These are phyloP conservation scores for Biscutella laevigata DNA, from an alignment of 441 rosid species.

Conservation along the genomic window DNA sequence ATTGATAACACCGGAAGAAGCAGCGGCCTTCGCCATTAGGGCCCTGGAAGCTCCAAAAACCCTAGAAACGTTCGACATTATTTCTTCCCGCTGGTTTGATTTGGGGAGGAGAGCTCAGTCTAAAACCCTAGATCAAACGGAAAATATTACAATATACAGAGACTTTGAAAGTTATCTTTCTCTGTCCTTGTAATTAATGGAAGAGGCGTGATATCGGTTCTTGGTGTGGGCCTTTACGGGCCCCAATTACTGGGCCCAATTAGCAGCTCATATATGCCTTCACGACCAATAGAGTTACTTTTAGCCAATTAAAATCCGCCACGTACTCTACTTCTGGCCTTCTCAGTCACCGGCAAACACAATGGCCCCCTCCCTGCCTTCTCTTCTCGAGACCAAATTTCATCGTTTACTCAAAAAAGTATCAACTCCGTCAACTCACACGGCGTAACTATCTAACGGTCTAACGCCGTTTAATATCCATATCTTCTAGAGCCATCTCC, in stretches of 20 bases:
- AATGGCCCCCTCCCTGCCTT: conserved; percentile 31
- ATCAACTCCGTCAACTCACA: conserved; percentile 40
- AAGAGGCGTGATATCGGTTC: not conserved
- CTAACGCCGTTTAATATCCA: conserved; percentile 36
- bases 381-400: conserved; percentile 18
- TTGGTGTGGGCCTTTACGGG: conserved; percentile 5
- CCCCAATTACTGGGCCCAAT: no score
- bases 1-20: not conserved
- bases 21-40: conserved; percentile 21
- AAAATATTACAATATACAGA: no score
- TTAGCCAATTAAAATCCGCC: conserved; percentile 14
- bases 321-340: conserved; percentile 28
- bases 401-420: conserved; percentile 15
- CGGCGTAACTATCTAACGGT: conserved; percentile 2
- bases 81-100: not conserved
- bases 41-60: conserved; percentile 26
- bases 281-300: no score
- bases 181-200: not conserved
- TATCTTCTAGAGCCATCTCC: no score
- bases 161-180: not conserved
- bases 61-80: conserved; percentile 23
- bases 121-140: conserved; percentile 21
- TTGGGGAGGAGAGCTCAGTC: not conserved
- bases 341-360: conserved; percentile 37
- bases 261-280: no score